These are phyloP conservation scores for Domatiomyces catenatus DNA, from an alignment of 2,329 filamentous ascomycete genomes.

Conservation along the genomic window DNA sequence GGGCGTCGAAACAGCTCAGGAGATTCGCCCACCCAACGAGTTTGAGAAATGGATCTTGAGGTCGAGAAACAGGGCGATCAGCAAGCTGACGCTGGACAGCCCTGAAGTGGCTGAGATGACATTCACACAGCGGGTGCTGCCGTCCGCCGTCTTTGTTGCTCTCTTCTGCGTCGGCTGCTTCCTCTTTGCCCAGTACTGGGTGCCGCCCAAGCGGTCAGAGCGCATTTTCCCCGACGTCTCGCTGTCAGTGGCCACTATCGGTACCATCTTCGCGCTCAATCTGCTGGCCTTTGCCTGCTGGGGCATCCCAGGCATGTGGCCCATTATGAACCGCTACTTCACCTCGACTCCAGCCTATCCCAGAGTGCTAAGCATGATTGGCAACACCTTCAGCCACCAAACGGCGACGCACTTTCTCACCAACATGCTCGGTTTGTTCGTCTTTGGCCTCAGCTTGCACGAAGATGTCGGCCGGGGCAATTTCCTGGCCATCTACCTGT, in stretches of 20 bases:
- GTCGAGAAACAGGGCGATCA: slow-evolving; percentile 10
- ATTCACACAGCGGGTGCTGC: slow-evolving; percentile 29
- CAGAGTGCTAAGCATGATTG: slow-evolving; percentile 36
- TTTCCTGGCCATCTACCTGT: slow-evolving; percentile 39
- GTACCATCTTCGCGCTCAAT: slow-evolving; percentile 36
- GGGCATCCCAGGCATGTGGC: slow-evolving; percentile 39
- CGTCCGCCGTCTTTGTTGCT: slow-evolving; percentile 27
- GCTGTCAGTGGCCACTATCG: slow-evolving; percentile 37
- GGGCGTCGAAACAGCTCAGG: slow-evolving; percentile 11
- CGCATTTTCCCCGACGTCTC: slow-evolving; percentile 36
- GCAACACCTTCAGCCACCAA: slow-evolving; percentile 44
- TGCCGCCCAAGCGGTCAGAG: slow-evolving; percentile 31
- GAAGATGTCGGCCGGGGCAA: slow-evolving; percentile 41
- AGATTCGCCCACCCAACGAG: slow-evolving; percentile 14
- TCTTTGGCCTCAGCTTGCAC: slow-evolving; percentile 40
- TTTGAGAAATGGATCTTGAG: slow-evolving; percentile 16
- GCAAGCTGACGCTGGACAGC: slow-evolving; percentile 12
- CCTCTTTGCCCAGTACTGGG: slow-evolving; percentile 33
- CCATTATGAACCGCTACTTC: slow-evolving; percentile 41
- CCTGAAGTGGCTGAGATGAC: slow-evolving; percentile 12
- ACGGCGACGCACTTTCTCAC: slow-evolving; percentile 34
- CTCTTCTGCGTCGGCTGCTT: slow-evolving; percentile 27
- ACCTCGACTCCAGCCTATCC: slow-evolving; percentile 38
- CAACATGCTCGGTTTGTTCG: slow-evolving; percentile 40
- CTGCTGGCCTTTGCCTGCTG: slow-evolving; percentile 36